A percentile compares a stretch with the other conserved stretches of the same genome.
phyloP scores from a whole-genome alignment of 306 rosid species.

The Bauhinia variegata region DNA sequence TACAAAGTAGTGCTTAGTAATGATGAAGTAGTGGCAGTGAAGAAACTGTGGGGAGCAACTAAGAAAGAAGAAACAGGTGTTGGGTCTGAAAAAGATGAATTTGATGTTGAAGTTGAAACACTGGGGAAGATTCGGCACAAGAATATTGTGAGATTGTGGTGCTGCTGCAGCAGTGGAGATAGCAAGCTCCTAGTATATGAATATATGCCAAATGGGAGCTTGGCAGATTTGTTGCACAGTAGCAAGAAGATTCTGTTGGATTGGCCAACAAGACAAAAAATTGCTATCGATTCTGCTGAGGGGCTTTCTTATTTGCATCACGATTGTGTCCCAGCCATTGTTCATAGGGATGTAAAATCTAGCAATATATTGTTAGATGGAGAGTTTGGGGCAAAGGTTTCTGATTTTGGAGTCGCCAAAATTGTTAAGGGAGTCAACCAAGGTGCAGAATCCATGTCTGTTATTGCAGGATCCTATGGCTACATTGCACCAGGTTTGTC shows the following conservation, averaged over 20 bases:
- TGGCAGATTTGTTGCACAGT: slow-evolving; percentile 64
- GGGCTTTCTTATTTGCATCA: slow-evolving; percentile 86
- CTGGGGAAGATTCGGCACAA: slow-evolving; percentile 81
- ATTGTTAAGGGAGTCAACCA: slow-evolving; percentile 33
- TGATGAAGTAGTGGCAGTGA: slow-evolving; percentile 75
- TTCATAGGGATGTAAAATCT: slow-evolving; percentile 81
- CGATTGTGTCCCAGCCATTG: slow-evolving; percentile 75
- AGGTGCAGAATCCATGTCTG: slow-evolving; percentile 58
- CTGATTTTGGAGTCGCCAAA: slow-evolving; percentile 81
- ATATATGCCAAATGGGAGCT: slow-evolving; percentile 87
- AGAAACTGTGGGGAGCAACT: slow-evolving; percentile 60
- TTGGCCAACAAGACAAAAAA: slow-evolving; percentile 70
- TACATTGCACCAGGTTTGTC: slow-evolving; percentile 83
- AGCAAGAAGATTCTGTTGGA: slow-evolving; percentile 55
- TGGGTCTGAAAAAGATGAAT: slow-evolving; percentile 53
- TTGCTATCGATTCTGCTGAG: slow-evolving; percentile 83
- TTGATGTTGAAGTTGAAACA: slow-evolving; percentile 80
- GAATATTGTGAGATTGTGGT: slow-evolving; percentile 78
- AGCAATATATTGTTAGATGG: slow-evolving; percentile 75
- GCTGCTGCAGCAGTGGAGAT: slow-evolving; percentile 69
- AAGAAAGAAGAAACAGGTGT: slow-evolving; percentile 37
- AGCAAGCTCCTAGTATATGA: slow-evolving; percentile 81
- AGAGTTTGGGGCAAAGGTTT: slow-evolving; percentile 77
- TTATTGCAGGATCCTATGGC: slow-evolving; percentile 67
- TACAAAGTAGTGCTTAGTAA: slow-evolving; percentile 69